Conservation (phyloP, 1,139 yeast species). For the Geotrichum reessii region DNA sequence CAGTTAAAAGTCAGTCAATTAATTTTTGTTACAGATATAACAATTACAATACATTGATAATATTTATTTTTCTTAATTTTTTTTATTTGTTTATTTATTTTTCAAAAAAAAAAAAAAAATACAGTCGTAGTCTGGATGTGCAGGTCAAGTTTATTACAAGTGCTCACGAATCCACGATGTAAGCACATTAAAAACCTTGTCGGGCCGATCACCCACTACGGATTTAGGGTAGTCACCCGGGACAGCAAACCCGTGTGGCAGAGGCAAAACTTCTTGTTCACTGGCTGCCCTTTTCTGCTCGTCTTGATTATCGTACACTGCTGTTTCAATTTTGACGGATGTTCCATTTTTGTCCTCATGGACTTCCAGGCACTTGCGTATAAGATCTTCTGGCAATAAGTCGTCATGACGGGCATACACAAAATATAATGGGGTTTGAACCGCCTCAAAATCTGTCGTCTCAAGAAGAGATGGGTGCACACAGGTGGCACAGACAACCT, state of each 20-base stretch:
- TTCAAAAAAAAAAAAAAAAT: too few relatives aligned
- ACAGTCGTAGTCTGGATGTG: too few relatives aligned
- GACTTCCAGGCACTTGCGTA: slow-evolving; percentile 24
- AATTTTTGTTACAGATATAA: too few relatives aligned
- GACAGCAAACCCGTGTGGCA: slow-evolving; percentile 42
- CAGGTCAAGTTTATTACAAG: slow-evolving; percentile 18
- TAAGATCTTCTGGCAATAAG: slow-evolving; percentile 27
- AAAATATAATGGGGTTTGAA: slow-evolving; percentile 33
- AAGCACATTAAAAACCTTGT: slow-evolving; percentile 26
- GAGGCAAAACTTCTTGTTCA: slow-evolving; percentile 21
- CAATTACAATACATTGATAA: too few relatives aligned
- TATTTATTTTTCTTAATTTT: neutral
- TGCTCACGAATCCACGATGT: slow-evolving; percentile 28
- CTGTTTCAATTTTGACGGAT: slow-evolving; percentile 25
- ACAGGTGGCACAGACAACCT: slow-evolving; percentile 33
- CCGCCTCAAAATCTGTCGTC: slow-evolving; percentile 28
- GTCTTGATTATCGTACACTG: slow-evolving; percentile 21
- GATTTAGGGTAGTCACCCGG: slow-evolving; percentile 37
- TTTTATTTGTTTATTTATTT: too few relatives aligned
- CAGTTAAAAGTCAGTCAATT: too few relatives aligned
- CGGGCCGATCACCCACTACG: slow-evolving; percentile 34
- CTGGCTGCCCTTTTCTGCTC: slow-evolving; percentile 12
- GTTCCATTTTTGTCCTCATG: slow-evolving; percentile 21
- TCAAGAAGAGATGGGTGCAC: slow-evolving; percentile 38
- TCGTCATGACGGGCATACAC: slow-evolving; percentile 35